Percentiles rank a stretch among this genome's conserved stretches.
Conservation (phyloP, 371 early-diverging fungal genomes). For the Lichtheimia ornata region DNA sequence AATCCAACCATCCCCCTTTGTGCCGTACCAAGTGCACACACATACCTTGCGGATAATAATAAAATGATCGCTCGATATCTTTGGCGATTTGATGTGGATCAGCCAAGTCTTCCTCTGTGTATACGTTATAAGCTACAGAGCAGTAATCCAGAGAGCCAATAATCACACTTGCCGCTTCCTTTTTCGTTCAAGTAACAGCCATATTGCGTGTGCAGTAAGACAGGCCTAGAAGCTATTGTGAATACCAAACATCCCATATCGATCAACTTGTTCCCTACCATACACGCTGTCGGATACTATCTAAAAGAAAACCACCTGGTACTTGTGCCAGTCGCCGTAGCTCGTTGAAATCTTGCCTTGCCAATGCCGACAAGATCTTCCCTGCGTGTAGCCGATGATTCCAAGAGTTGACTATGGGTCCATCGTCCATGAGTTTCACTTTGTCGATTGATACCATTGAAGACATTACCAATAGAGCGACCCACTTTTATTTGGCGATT, state of each 20-base stretch:
- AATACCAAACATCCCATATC: background rate
- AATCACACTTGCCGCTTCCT: constrained; percentile 37
- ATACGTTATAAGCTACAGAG: background rate
- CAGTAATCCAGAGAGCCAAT: background rate
- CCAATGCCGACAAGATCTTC: constrained; percentile 32
- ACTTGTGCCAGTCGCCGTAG: constrained; percentile 33
- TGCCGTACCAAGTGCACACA: background rate
- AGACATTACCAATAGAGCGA: constrained; percentile 8
- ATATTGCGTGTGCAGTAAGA: constrained; percentile 53
- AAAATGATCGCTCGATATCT: constrained; percentile 52
- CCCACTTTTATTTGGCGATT: background rate
- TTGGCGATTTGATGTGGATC: constrained; percentile 52
- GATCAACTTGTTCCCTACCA: constrained; percentile 31
- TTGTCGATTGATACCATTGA: constrained; percentile 31
- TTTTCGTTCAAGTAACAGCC: constrained; percentile 52
- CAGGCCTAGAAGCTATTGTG: constrained; percentile 30
- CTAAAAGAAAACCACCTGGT: constrained; percentile 41
- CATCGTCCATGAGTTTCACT: background rate
- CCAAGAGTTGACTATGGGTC: constrained; percentile 27
- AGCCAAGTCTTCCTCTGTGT: constrained; percentile 46
- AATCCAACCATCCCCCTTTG: background rate
- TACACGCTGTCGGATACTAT: constrained; percentile 35
- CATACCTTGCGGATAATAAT: constrained; percentile 52
- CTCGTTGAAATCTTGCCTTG: constrained; percentile 26
- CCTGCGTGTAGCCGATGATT: constrained; percentile 32